phyloP scores from a whole-genome alignment of 768 basidiomycete species.

The Rhizopogon salebrosus region DNA sequence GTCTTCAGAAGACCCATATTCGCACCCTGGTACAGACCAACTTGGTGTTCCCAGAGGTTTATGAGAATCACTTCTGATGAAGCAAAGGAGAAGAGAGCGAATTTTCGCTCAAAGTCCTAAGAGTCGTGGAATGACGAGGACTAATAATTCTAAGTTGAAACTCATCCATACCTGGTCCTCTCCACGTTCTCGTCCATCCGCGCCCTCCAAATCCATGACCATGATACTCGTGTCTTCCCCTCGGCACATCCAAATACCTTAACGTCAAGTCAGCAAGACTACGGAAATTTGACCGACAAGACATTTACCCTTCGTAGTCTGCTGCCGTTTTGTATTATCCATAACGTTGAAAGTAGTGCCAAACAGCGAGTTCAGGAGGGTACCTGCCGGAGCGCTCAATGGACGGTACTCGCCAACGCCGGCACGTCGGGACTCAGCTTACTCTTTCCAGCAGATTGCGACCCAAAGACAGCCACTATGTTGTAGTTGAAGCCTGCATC shows the following conservation, averaged over 20 bases:
- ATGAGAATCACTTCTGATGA: slow-evolving; percentile 94
- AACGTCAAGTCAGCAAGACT: slow-evolving; percentile 5
- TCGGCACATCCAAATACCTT: slow-evolving; percentile 99
- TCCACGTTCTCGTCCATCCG: slow-evolving; percentile 95
- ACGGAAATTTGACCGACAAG: not conserved
- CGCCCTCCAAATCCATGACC: slow-evolving; percentile 99
- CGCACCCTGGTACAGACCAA: slow-evolving; percentile 96
- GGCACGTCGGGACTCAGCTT: slow-evolving; percentile 23
- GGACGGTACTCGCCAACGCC: not conserved
- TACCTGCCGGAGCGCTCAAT: slow-evolving; percentile 52
- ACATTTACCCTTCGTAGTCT: slow-evolving; percentile 88
- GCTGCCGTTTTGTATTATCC: slow-evolving; percentile 89
- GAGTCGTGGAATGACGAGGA: not conserved
- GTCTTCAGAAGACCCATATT: slow-evolving; percentile 99
- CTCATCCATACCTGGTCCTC: slow-evolving; percentile 77
- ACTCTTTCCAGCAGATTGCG: slow-evolving; percentile 97
- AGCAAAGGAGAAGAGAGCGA: slow-evolving; percentile 93
- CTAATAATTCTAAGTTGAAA: not conserved
- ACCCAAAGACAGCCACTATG: slow-evolving; percentile 93
- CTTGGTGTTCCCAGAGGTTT: slow-evolving; percentile 98
- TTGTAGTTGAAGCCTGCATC: slow-evolving; percentile 94
- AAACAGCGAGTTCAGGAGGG: slow-evolving; percentile 90
- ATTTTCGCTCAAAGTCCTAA: slow-evolving; percentile 97
- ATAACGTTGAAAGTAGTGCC: slow-evolving; percentile 99
- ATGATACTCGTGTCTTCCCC: slow-evolving; percentile 81